These are phyloP conservation scores for Chenopodium suecicum DNA, from an alignment of 148 eudicot genomes.

Conservation along the genomic window DNA sequence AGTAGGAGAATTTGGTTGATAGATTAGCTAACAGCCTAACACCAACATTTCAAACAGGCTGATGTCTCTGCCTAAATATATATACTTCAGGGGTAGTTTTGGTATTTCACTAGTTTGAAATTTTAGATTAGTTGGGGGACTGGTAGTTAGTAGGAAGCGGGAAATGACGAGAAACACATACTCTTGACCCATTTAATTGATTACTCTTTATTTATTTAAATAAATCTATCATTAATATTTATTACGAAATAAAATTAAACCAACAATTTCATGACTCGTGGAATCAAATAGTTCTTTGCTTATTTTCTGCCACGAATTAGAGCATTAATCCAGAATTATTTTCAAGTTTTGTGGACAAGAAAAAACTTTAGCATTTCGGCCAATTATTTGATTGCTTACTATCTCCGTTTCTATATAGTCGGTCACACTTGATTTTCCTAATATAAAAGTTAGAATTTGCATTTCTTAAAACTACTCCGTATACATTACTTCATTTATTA, in stretches of 20 bases:
- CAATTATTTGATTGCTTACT: no score
- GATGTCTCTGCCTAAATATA: not conserved
- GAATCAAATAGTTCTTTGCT: not conserved
- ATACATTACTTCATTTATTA: no score
- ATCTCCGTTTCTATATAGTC: no score
- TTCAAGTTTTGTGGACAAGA: not conserved
- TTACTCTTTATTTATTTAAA: no score
- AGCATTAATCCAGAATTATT: not conserved
- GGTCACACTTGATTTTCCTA: no score
- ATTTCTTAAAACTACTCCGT: no score
- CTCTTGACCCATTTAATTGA: not conserved
- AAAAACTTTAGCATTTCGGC: not conserved
- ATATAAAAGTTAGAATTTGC: no score
- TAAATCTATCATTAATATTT: not conserved
- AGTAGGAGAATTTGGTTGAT: not conserved
- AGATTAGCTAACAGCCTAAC: not conserved
- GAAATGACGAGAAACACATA: not conserved
- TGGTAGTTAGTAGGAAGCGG: constrained; percentile 16
- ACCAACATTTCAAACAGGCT: not conserved
- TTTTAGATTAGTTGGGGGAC: constrained; percentile 3
- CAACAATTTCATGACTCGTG: not conserved
- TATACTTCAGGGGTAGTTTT: not conserved
- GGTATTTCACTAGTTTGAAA: not conserved
- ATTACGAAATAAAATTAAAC: not conserved
- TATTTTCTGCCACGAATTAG: not conserved